Evolutionary conservation across 139 green algal genomes (phyloP).

Genomic region (Yamagishiella unicocca): DNA sequence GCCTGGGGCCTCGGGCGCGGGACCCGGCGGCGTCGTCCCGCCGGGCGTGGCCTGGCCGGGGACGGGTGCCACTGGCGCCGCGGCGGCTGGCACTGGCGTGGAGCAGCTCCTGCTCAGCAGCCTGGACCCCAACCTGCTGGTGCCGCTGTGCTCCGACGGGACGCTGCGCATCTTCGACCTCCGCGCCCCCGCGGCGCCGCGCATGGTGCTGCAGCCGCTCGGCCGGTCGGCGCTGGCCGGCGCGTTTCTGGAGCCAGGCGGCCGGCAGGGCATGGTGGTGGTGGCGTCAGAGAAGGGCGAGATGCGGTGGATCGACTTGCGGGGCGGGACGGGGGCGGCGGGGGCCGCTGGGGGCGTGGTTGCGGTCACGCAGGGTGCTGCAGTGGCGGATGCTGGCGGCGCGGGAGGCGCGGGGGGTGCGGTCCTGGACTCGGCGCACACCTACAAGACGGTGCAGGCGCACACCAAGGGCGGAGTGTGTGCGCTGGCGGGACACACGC

Average conservation of each 20-base stretch:
- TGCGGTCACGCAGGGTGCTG: constrained; percentile 2
- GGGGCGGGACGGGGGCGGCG: constrained; percentile 50
- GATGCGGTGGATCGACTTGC: constrained; percentile 86
- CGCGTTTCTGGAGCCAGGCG: constrained; percentile 79
- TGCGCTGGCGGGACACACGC: constrained; percentile 80
- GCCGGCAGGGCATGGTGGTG: constrained; percentile 49
- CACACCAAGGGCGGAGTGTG: constrained; percentile 81
- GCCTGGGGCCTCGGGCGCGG: background rate
- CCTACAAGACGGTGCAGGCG: constrained; percentile 78
- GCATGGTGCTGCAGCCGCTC: constrained; percentile 58
- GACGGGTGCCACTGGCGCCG: background rate
- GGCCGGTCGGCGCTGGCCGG: constrained; percentile 54
- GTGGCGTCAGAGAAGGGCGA: constrained; percentile 68
- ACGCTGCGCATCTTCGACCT: constrained; percentile 83
- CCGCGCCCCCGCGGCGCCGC: constrained; percentile 56
- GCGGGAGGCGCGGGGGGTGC: background rate
- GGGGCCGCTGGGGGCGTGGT: background rate
- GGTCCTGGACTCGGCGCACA: constrained; percentile 1
- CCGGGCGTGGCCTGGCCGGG: constrained; percentile 25
- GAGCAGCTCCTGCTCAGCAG: constrained; percentile 40
- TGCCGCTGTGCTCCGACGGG: constrained; percentile 65
- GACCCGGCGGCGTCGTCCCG: background rate
- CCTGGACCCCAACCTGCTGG: constrained; percentile 66
- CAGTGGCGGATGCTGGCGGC: background rate
- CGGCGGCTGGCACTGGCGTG: background rate